Evolutionary conservation across 2,329 filamentous ascomycete species (phyloP).

Genomic region (Teratosphaeria zuluensis): DNA sequence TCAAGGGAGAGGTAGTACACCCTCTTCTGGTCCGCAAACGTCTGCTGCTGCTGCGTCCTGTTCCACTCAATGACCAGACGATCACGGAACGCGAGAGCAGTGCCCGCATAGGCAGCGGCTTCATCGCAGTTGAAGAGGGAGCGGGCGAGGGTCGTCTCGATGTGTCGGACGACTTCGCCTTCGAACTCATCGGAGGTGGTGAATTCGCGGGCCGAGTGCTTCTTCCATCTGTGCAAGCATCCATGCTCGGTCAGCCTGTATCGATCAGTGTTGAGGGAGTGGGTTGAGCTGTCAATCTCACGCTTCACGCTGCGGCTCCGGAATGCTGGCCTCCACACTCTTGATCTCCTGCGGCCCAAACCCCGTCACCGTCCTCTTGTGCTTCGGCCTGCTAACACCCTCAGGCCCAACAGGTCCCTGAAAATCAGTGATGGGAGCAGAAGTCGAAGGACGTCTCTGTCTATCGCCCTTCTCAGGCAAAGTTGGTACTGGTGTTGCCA

Average conservation of each 20-base stretch:
- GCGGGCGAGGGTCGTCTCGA: slow-evolving; percentile 90
- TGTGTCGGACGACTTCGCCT: slow-evolving; percentile 79
- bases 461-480: slow-evolving; percentile 36
- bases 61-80: slow-evolving; percentile 94
- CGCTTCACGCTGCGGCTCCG: slow-evolving; percentile 75
- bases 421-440: slow-evolving; percentile 77
- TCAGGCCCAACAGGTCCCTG: slow-evolving; percentile 71
- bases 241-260: neutral
- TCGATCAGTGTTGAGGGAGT: neutral
- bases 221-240: slow-evolving; percentile 43
- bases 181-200: slow-evolving; percentile 70
- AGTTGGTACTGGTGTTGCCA: slow-evolving; percentile 11
- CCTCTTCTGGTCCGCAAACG: slow-evolving; percentile 79
- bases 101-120: slow-evolving; percentile 79
- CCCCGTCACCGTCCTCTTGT: slow-evolving; percentile 93
- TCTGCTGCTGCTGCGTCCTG: slow-evolving; percentile 93
- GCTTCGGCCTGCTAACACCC: slow-evolving; percentile 82
- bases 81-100: slow-evolving; percentile 85
- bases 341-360: slow-evolving; percentile 90
- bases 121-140: slow-evolving; percentile 99
- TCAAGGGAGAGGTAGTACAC: slow-evolving; percentile 96
- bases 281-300: slow-evolving; percentile 40
- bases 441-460: slow-evolving; percentile 71
- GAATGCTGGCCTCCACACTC: slow-evolving; percentile 81
- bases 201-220: slow-evolving; percentile 59